Conservation (phyloP, 1,284 basidiomycete species). For the Sutorius eximius region DNA sequence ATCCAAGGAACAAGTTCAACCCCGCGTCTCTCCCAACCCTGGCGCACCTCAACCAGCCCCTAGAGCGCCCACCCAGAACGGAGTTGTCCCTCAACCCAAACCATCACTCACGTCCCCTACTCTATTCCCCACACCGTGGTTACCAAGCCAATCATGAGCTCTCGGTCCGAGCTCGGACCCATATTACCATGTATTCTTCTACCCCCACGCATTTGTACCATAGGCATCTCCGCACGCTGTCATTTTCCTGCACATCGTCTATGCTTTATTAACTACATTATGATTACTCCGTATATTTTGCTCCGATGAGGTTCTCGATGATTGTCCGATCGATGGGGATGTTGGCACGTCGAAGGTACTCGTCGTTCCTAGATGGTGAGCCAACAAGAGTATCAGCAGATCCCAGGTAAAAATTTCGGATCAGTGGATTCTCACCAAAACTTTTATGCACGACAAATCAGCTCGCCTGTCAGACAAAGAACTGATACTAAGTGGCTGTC, state of each 20-base stretch:
- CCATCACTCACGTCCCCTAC: conserved; percentile 25
- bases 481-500: neutral
- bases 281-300: neutral
- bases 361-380: conserved; percentile 56
- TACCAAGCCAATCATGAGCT: conserved; percentile 15
- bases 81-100: conserved; percentile 21
- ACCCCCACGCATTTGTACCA: conserved; percentile 29
- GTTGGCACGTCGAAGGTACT: conserved; percentile 63
- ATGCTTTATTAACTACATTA: conserved; percentile 10
- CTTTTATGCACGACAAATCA: conserved; percentile 8
- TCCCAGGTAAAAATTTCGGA: neutral
- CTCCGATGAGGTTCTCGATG: conserved; percentile 50
- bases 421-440: conserved; percentile 41
- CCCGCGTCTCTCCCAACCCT: conserved; percentile 32
- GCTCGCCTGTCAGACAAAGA: neutral
- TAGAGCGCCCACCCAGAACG: conserved; percentile 22
- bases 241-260: neutral
- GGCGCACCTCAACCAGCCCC: conserved; percentile 21
- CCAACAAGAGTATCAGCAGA: neutral
- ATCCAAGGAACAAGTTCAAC: conserved; percentile 37
- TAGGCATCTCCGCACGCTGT: conserved; percentile 21
- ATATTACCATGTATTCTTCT: conserved; percentile 8
- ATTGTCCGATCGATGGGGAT: conserved; percentile 60
- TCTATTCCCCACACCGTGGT: conserved; percentile 25
- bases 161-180: neutral